Evolutionary conservation across 768 basidiomycete genomes (phyloP), one percentile per base, ranked within the genome.

Genomic region (Lentinula sp.): DNA sequence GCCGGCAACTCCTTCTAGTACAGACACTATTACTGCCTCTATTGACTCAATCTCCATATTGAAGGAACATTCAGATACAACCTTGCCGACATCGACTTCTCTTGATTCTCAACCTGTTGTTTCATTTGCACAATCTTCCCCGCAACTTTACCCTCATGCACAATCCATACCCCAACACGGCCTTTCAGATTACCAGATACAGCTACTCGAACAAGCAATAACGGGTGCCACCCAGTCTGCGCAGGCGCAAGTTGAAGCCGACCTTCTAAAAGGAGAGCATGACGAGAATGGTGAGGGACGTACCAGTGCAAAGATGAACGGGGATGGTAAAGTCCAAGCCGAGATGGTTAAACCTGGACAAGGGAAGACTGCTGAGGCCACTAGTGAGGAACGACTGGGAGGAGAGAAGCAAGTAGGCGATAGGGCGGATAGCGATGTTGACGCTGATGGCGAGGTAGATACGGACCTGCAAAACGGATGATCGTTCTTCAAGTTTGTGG

Each of bases 211-310:
- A 68, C 80, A 85, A 63, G 89, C 89, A 0, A 89, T 91, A 53
- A 85, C 86, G 31, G 87, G 79, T 65, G 89, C 89, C 1, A 86
- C 89, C 9, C 82, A 82, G 39, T 87, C 86, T 35, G 89, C 89
- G 1, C 88, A 89, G 65, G 85, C 87, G 18, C 88, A 89, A 66
- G 89, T 89, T 0, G 89, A 91, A 64, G 89, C 88, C 0, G 88
- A 91, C 64, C 88, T 88, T 3, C 87, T 86, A 0, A 68, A 87
- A 57, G 89, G 89, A 68, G 88, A 89, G 66, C 84, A 87, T 62
- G 84, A 83, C 40, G 85, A 86, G 9, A 79, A 76, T 1, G 75
- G 80, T 32, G 75, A 3, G 28, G 28, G 28, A 3, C 28, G 28
- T 28, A 28, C 74, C 16, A 74, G 78, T 40, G 78, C 75, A 4